phyloP scores from a whole-genome alignment of 2,329 filamentous ascomycete species.

The Colletotrichum liaoningense region DNA sequence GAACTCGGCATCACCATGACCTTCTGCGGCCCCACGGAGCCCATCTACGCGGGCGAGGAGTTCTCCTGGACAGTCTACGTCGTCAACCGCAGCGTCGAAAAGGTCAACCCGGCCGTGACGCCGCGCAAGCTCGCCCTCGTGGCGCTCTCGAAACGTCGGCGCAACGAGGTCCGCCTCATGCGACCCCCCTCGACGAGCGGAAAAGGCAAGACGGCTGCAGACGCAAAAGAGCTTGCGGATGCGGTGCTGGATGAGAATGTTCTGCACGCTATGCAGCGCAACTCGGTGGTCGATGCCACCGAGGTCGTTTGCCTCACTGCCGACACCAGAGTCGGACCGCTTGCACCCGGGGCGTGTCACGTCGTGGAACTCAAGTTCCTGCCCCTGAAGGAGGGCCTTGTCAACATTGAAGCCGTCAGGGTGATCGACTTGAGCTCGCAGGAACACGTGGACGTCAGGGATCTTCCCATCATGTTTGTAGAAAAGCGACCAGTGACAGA shows the following conservation, averaged over 20 bases:
- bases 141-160: constrained; percentile 73
- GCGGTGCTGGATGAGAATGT: constrained; percentile 79
- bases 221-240: constrained; percentile 62
- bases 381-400: constrained; percentile 73
- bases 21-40: constrained; percentile 69
- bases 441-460: constrained; percentile 81
- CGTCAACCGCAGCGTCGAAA: constrained; percentile 73
- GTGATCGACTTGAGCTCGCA: constrained; percentile 80
- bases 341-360: constrained; percentile 79
- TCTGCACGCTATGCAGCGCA: constrained; percentile 77
- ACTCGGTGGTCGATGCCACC: constrained; percentile 69
- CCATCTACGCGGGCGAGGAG: constrained; percentile 71
- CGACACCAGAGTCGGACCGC: constrained; percentile 78
- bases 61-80: constrained; percentile 82
- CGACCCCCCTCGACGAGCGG: constrained; percentile 67
- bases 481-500: constrained; percentile 39
- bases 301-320: constrained; percentile 82
- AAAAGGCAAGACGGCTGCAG: constrained; percentile 30
- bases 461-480: constrained; percentile 77
- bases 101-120: constrained; percentile 46
- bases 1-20: constrained; percentile 82
- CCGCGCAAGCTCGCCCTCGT: constrained; percentile 78
- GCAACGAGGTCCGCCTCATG: constrained; percentile 64
- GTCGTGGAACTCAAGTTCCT: constrained; percentile 79
- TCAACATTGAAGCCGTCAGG: constrained; percentile 77